Percentiles rank a stretch among this genome's conserved stretches.
Conservation (phyloP, 2,329 filamentous ascomycete species). For the Furcasterigmium sp. region DNA sequence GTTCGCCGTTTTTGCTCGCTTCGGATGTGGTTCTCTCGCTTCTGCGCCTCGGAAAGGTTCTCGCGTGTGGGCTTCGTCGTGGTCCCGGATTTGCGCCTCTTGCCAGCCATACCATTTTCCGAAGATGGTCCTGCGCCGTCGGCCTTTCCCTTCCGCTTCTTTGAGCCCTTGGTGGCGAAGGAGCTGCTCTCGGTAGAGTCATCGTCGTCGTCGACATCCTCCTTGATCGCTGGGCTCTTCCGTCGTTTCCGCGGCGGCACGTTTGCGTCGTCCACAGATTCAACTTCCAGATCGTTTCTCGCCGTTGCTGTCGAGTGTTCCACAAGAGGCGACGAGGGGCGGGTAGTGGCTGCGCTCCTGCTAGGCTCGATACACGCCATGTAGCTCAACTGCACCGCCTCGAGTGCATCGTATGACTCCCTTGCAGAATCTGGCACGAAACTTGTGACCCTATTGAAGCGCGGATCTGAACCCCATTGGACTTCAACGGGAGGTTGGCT, state of each 20-base stretch:
- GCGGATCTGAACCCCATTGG: constrained; percentile 65
- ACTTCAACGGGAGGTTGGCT: constrained; percentile 37
- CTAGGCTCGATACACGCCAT: constrained; percentile 53
- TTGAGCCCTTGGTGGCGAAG: constrained; percentile 24
- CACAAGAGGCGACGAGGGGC: constrained; percentile 48
- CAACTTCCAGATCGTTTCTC: not conserved
- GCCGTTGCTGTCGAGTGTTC: constrained; percentile 14
- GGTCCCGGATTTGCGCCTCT: constrained; percentile 45
- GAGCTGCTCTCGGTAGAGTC: constrained; percentile 34
- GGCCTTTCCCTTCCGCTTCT: constrained; percentile 42
- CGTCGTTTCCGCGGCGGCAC: constrained; percentile 45
- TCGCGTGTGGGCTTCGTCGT: constrained; percentile 48
- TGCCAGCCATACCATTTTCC: constrained; percentile 28
- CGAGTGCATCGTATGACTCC: constrained; percentile 53
- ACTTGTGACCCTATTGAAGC: constrained; percentile 51
- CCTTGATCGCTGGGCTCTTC: constrained; percentile 47
- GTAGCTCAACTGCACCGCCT: constrained; percentile 48
- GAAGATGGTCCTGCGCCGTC: constrained; percentile 30
- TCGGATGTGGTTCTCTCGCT: constrained; percentile 78
- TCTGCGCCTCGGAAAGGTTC: constrained; percentile 77
- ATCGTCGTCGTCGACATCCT: constrained; percentile 32
- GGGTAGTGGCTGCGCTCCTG: constrained; percentile 54
- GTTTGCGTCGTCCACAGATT: constrained; percentile 21
- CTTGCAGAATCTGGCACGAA: constrained; percentile 53
- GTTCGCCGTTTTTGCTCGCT: constrained; percentile 85